Base-by-base conservation (phyloP, 108 stramenopile species). In the Pseudonitzschia multistriata region DNA sequence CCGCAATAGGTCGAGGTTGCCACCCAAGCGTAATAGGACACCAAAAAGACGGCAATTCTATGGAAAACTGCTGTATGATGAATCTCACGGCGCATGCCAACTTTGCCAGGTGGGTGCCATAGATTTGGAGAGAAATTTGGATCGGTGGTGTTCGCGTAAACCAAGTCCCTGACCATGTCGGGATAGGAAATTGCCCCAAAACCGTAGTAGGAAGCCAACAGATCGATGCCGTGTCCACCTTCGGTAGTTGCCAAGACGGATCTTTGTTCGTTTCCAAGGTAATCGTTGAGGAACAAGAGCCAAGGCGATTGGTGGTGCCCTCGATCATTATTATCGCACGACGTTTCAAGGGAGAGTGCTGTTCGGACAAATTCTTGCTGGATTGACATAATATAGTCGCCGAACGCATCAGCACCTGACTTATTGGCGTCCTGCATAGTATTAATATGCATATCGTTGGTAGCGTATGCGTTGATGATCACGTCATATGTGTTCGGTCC, bases 21-120 rank as follows among this genome's bases (percentile, higher is more conserved):
- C 37, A 39, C 10, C 37, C 37, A 39, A 39, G 37, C 37, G 62
- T 86, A 84, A 64, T 79, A 92, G 30, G 74, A 87, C 30, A 84
- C 72, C 33, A 88, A 66, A 81, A 83, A 88, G 0, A 67, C 53
- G 33, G 75, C 74, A 5, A 81, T 66, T 59, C 84, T 82, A 52
- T 92, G 91, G 80, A 83, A 82, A 0, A 76, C 81, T 84, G 86
- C 86, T 28, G 79, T 71, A 0, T 86, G 91, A 83, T 92, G 91
- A 24, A 92, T 82, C 53, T 84, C 86, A 62, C 88, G 77, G 27
- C 22, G 52, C 52, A 53, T 21, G 67, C 49, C 59, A 60, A 74
- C 52, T 27, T 53, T 5, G 25, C 13, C 52, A 13, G 25, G 25
- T 21, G 50, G 42, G 49, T 48, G 27, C 91, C 91, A 88, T 27